Evolutionary conservation across 768 basidiomycete genomes (phyloP).

Genomic region (Amanita rubescens): DNA sequence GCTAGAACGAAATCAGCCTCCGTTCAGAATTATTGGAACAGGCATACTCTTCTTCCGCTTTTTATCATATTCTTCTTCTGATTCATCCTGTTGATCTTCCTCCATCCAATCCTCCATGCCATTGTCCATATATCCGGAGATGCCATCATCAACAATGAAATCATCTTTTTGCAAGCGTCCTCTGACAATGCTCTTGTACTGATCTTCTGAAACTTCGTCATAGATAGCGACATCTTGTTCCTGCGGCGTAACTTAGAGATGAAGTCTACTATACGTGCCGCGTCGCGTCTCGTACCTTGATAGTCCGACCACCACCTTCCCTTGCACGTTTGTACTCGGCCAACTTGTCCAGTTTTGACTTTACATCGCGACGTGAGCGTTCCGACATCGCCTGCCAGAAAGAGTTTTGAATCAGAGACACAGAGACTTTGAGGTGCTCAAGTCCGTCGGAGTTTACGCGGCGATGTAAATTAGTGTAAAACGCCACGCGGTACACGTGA

Average conservation of each 20-base stretch:
- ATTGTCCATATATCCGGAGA: slow-evolving; percentile 88
- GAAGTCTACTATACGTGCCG: not conserved
- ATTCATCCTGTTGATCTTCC: slow-evolving; percentile 48
- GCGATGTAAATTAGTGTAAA: too few relatives aligned
- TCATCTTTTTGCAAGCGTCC: slow-evolving; percentile 81
- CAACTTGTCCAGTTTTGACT: slow-evolving; percentile 38
- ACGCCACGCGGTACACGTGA: too few relatives aligned
- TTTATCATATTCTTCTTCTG: slow-evolving; percentile 43
- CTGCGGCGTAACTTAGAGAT: slow-evolving; percentile 15
- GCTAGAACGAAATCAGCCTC: slow-evolving; percentile 12
- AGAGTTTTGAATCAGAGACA: not conserved
- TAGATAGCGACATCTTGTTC: slow-evolving; percentile 67
- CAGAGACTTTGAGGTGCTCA: too few relatives aligned
- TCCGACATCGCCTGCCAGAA: slow-evolving; percentile 36
- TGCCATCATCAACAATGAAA: slow-evolving; percentile 93
- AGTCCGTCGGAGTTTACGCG: too few relatives aligned
- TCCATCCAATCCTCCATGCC: slow-evolving; percentile 93
- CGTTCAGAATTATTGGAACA: not conserved
- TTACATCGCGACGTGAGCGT: slow-evolving; percentile 33
- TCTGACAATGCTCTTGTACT: slow-evolving; percentile 80
- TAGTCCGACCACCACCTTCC: slow-evolving; percentile 49
- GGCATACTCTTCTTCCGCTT: slow-evolving; percentile 38
- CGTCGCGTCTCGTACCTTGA: slow-evolving; percentile 40
- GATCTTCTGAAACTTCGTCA: slow-evolving; percentile 85
- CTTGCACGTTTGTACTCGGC: slow-evolving; percentile 54